A percentile compares a stretch with the other conserved stretches of the same genome.
Evolutionary conservation across 2,329 filamentous ascomycete genomes (phyloP).

Genomic region (Colletotrichum plurivorum): DNA sequence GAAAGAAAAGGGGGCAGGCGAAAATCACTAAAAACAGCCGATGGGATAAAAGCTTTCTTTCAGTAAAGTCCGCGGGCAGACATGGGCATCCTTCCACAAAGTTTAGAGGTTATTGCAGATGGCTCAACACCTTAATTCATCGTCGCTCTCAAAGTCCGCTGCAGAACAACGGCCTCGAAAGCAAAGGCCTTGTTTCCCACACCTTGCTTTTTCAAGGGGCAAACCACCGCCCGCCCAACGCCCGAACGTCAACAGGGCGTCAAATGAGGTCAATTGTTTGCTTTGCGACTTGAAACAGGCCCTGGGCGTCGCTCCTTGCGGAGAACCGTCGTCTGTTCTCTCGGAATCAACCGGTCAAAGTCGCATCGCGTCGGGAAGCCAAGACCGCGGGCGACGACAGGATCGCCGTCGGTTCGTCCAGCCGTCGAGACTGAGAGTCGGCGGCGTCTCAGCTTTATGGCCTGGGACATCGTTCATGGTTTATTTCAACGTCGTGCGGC

Average conservation of each 20-base stretch:
- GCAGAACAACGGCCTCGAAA: background rate
- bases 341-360: constrained; percentile 36
- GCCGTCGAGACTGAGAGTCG: background rate
- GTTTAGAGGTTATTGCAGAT: background rate
- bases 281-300: constrained; percentile 25
- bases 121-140: constrained; percentile 5
- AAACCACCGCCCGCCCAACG: background rate
- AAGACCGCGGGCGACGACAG: constrained; percentile 13
- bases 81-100: constrained; percentile 12
- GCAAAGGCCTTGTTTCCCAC: background rate
- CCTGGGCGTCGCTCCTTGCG: constrained; percentile 2
- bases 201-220: background rate
- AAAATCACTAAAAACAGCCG: background rate
- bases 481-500: constrained; percentile 11
- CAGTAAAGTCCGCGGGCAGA: background rate
- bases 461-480: background rate
- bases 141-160: background rate
- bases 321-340: constrained; percentile 17
- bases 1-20: background rate
- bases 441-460: constrained; percentile 23
- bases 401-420: constrained; percentile 17
- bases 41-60: background rate
- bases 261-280: constrained; percentile 5
- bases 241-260: background rate
- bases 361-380: constrained; percentile 27